Base-by-base conservation (phyloP, 257 asterid species). In the Verbascum thapsus region DNA sequence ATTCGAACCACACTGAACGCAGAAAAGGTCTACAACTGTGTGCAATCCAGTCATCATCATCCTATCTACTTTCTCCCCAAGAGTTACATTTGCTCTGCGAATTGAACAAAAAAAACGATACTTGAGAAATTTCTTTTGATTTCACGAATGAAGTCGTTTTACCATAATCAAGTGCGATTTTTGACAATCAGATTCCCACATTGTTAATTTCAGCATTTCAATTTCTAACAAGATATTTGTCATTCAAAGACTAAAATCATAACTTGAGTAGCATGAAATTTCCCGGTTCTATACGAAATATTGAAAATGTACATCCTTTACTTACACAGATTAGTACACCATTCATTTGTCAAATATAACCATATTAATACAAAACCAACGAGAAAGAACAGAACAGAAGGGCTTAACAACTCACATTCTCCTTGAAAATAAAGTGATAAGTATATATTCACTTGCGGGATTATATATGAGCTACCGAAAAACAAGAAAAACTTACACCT, bases 11-110 rank as follows among this genome's bases (percentile, higher is more conserved):
- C 96, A 88, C 34, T 67, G 69, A 62, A 81, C 84, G 11, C 96
- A 88, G 82, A 81, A 88, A 51, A 81, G 66, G 72, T 88, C 95
- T 0, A 68, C 87, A 3, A 85, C 96, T 19, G 82, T 38, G 75
- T 88, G 95, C 34, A 75, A 16, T 41, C 96, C 96, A 35, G 96
- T 85, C 84, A 77, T 81, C 96, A 88, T 88, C 80, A 71, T 0
- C 68, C 96, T 71, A 48, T 83, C 90, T 66, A 85, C 96, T 70
- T 72, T 81, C 57, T 75, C 82, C 32, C 96, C 96, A 30, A 45
- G 40, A 39, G 84, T 81, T 18, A 83, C 91, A 71, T 88, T 88
- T 53, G 76, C 85, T 54, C 96, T 88, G 81, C 30, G 63, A 68
- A 56, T n/a, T n/a, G 35, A 19, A 23, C 42, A 58, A 37, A 17